phyloP scores from a whole-genome alignment of 345 rosid genomes.

The Sapria himalayana region DNA sequence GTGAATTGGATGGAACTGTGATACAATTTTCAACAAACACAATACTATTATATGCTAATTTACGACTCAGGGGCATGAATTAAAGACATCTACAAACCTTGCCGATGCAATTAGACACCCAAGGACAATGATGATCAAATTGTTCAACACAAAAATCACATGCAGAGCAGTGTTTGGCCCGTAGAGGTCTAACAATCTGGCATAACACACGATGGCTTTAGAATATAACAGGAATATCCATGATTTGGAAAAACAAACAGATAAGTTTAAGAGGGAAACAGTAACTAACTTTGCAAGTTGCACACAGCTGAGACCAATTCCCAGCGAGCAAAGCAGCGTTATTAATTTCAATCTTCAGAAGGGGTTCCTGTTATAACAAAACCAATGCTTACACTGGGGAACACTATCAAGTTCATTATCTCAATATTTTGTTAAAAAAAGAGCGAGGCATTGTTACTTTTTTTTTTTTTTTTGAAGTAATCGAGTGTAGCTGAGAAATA shows the following conservation, averaged over 20 bases:
- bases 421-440: too few species aligned
- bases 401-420: too few species aligned
- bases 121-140: constrained; percentile 98
- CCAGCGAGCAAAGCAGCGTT: constrained; percentile 88
- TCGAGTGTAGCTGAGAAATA: too few species aligned
- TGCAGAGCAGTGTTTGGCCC: constrained; percentile 92
- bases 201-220: constrained; percentile 7
- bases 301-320: constrained; percentile 95
- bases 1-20: too few species aligned
- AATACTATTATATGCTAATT: too few species aligned
- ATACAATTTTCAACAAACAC: too few species aligned
- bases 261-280: constrained; percentile 3
- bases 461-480: too few species aligned
- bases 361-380: constrained; percentile 45
- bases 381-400: too few species aligned
- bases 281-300: constrained; percentile 80
- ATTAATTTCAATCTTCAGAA: constrained; percentile 74
- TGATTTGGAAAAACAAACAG: not conserved
- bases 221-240: constrained; percentile 5
- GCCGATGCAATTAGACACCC: constrained; percentile 96
- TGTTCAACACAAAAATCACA: constrained; percentile 94
- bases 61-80: too few species aligned
- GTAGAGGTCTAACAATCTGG: constrained; percentile 90
- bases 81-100: too few species aligned
- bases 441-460: too few species aligned